Percentiles rank a stretch among this genome's conserved stretches.
phyloP scores from a whole-genome alignment of 179 eudicot species.

The Beta macrorhiza region DNA sequence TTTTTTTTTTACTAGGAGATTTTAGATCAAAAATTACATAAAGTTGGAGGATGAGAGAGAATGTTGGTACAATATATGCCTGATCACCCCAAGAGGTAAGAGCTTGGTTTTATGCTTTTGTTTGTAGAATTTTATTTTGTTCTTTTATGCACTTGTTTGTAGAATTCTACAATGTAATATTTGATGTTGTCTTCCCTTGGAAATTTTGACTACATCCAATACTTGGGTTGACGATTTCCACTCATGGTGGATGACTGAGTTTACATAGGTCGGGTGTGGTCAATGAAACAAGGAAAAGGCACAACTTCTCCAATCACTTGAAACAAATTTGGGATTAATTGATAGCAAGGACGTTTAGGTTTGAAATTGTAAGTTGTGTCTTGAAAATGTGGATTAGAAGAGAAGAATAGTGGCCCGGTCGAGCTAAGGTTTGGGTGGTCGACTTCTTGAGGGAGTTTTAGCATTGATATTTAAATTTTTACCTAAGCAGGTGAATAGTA shows the following conservation, averaged over 20 bases:
- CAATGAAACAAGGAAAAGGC: not conserved
- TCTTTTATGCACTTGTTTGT: not conserved
- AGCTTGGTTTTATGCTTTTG: not conserved
- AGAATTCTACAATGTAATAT: not conserved
- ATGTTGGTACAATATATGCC: not conserved
- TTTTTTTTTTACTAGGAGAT: no score
- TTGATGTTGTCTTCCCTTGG: not conserved
- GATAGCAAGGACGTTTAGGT: no score
- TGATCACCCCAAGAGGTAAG: not conserved
- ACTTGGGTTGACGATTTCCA: not conserved
- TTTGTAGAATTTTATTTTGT: not conserved
- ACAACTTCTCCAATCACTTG: no score
- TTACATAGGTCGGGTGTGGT: not conserved
- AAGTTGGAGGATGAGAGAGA: not conserved
- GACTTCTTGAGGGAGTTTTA: no score
- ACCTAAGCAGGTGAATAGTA: no score
- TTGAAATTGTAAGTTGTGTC: no score
- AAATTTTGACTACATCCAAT: slow-evolving; percentile 5
- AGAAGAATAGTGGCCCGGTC: no score
- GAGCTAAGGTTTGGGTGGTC: no score
- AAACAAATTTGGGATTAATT: no score
- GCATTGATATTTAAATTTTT: no score
- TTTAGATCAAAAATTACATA: no score
- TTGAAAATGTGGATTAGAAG: no score
- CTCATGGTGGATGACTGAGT: not conserved